Conservation (phyloP, 1,284 basidiomycete species). For the Sanguinoderma infundibulare region DNA sequence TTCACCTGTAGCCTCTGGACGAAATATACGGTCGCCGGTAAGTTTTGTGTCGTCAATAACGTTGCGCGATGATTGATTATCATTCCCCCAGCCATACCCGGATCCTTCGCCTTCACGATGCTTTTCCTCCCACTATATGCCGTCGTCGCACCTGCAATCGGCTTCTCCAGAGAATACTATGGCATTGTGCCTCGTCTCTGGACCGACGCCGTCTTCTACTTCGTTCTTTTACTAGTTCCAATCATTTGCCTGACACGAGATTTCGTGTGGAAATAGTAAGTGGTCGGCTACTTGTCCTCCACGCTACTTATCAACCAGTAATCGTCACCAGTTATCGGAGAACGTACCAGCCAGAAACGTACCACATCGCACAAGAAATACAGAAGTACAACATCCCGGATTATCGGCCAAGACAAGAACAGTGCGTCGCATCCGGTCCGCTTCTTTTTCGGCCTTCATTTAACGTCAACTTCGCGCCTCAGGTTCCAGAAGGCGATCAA, state of each 20-base stretch:
- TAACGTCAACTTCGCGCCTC: not conserved
- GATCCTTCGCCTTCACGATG: constrained; percentile 96
- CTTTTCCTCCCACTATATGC: constrained; percentile 92
- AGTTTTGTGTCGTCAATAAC: constrained; percentile 15
- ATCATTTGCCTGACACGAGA: constrained; percentile 89
- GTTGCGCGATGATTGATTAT: constrained; percentile 14
- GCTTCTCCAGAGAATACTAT: constrained; percentile 90
- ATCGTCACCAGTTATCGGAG: constrained; percentile 72
- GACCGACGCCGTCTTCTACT: constrained; percentile 88
- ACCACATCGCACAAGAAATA: constrained; percentile 97
- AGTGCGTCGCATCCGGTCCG: constrained; percentile 57
- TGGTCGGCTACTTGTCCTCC: constrained; percentile 22
- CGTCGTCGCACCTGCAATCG: constrained; percentile 83
- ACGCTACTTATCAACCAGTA: constrained; percentile 4
- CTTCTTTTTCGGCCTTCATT: not conserved
- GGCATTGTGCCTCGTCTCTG: constrained; percentile 90
- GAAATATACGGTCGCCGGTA: constrained; percentile 94
- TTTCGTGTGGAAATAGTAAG: constrained; percentile 94
- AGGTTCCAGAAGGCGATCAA: constrained; percentile 98
- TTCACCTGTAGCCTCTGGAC: constrained; percentile 95
- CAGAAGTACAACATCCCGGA: constrained; percentile 99
- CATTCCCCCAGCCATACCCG: constrained; percentile 78
- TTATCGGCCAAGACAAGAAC: constrained; percentile 96
- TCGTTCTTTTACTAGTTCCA: constrained; percentile 89
- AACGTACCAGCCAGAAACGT: constrained; percentile 89